Evolutionary conservation across 2,329 filamentous ascomycete species (phyloP), one percentile per base, ranked within the genome.

Genomic region (Elsinoe batatas): DNA sequence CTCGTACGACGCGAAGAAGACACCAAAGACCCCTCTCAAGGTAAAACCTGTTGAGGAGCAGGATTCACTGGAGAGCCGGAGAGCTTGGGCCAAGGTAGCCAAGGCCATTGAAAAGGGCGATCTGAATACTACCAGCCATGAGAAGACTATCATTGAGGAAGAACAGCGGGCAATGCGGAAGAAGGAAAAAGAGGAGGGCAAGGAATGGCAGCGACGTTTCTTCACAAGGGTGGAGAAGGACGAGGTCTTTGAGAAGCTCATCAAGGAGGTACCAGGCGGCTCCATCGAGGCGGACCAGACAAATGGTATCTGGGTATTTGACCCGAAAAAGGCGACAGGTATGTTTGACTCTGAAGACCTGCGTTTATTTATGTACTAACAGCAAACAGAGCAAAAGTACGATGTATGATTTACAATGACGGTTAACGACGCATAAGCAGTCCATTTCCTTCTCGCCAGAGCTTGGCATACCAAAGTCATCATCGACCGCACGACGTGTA

Each of bases 91-190:
- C 60, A 88, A 87, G 65, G 91, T 97, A 22, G 88, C 88, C 0
- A 80, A 81, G 30, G 89, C 84, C 46, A 93, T 97, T 64, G 78
- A 81, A 56, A 81, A 79, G 62, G 87, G 89, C 57, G 88, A 96
- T 69, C 88, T 96, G 80, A 88, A 95, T 62, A 74, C 79, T 3
- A 88, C 89, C 0, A 82, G 83, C 1, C 67, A 73, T 12, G 88
- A 95, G 68, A 97, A 97, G 76, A 80, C 80, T 57, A 88, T 88
- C 71, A 95, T 97, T 61, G 93, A 97, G 72, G 88, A 89, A 63
- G 83, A 84, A 35, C 91, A 97, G 76, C 83, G 90, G 12, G 88
- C 80, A 69, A 77, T 82, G 72, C 82, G 91, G 60, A 80, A 81
- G 67, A 76, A 81, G 65, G 91, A 96, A 69, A 82, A 81, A 64